Conservation (phyloP, 2,329 filamentous ascomycete genomes). For the Capronia coronata region DNA sequence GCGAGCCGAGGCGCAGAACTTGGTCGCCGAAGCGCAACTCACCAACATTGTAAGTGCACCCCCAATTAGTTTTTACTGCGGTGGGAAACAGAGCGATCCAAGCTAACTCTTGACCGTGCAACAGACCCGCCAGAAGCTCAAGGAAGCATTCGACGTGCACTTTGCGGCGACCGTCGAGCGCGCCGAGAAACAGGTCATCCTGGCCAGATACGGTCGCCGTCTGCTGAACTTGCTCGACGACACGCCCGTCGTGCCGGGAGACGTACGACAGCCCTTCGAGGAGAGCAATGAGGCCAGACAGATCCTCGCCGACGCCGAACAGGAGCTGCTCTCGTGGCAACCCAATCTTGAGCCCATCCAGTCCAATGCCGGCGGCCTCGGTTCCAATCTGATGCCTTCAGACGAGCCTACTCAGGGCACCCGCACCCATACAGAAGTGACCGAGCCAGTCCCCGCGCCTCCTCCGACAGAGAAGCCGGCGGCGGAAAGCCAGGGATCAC, state of each 20-base stretch:
- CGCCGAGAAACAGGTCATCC: slow-evolving; percentile 91
- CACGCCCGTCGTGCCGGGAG: slow-evolving; percentile 79
- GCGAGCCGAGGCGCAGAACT: slow-evolving; percentile 85
- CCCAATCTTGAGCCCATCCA: slow-evolving; percentile 50
- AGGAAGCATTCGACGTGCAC: slow-evolving; percentile 85
- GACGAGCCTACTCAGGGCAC: slow-evolving; percentile 14
- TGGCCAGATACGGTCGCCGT: slow-evolving; percentile 82
- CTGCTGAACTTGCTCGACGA: slow-evolving; percentile 83
- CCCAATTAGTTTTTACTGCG: too few relatives aligned
- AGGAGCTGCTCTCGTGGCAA: slow-evolving; percentile 72
- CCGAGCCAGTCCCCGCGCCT: slow-evolving; percentile 5
- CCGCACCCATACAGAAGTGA: slow-evolving; percentile 17
- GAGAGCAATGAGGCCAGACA: slow-evolving; percentile 64
- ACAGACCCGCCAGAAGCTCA: slow-evolving; percentile 89
- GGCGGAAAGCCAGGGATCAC: slow-evolving; percentile 20
- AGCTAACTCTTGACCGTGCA: slow-evolving; percentile 8
- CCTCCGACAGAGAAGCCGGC: slow-evolving; percentile 11
- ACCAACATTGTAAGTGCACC: slow-evolving; percentile 71
- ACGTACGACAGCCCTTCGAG: slow-evolving; percentile 63
- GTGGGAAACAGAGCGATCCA: not conserved
- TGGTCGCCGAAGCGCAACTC: slow-evolving; percentile 93
- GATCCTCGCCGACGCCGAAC: slow-evolving; percentile 86
- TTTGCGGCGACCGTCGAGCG: slow-evolving; percentile 89
- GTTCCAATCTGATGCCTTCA: slow-evolving; percentile 36
- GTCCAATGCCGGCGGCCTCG: slow-evolving; percentile 44